Evolutionary conservation across 495 filamentous ascomycete genomes (phyloP), one percentile per base, ranked within the genome.

Genomic region (Parachaetomium inaequale): DNA sequence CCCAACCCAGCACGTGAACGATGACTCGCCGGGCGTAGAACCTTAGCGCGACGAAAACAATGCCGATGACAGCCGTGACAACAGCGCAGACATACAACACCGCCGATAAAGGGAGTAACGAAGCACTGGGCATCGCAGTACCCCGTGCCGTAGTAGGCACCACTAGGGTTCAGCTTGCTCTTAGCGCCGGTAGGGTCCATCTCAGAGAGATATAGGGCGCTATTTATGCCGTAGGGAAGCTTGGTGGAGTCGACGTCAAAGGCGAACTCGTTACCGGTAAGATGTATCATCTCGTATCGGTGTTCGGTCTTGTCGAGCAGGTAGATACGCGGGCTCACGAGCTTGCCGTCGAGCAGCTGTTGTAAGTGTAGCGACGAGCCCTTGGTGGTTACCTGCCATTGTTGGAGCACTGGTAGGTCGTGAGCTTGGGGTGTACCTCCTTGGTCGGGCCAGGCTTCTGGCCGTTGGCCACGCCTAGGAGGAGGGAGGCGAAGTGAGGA

Each of bases 111-210:
- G 11, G 83, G 75, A 14, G 75, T 74, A 19, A 75, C 71, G 40
- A 75, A 79, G 73, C 87, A 90, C 67, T 90, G 86, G 6, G 85
- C 81, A 65, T 89, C 87, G 68, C 87, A 90, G 75, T 90, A 89
- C 0, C 87, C 87, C 0, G 85, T 86, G 3, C 87, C 87, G 68
- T 87, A 88, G 32, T 78, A 72, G 11, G 86, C 84, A 29, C 87
- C 86, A 0, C 82, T 85, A 19, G 81, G 75, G 73, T 88, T 89
- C 36, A 84, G 72, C 21, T 73, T 67, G 67, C 73, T 76, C 52
- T 77, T 71, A 45, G 82, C 85, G 43, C 86, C 85, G 40, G 81
- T 73, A 3, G 63, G 61, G n/a, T 72, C 59, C 86, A 90, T 89
- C 71, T 87, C 83, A n/a, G 82, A 80, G 38, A 89, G 78, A 68